Percentiles rank a stretch among this genome's conserved stretches.
Conservation (phyloP, 345 rosid genomes). For the Arabidopsis suecica region DNA sequence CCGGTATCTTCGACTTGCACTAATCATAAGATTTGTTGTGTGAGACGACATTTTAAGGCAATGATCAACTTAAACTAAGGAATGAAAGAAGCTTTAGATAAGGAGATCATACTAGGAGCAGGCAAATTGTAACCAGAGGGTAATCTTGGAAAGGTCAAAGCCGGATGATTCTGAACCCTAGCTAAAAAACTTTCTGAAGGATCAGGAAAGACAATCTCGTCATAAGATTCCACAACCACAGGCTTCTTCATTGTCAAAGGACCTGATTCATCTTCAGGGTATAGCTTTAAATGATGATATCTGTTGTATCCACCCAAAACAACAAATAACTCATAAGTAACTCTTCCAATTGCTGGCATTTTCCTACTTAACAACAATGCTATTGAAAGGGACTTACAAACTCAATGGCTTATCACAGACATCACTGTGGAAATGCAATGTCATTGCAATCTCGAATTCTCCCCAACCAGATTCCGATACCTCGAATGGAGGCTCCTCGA, state of each 20-base stretch:
- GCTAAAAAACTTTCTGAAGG: conserved; percentile 67
- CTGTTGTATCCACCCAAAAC: conserved; percentile 40
- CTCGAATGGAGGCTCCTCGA: conserved; percentile 75
- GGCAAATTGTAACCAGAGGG: conserved; percentile 65
- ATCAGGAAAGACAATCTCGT: conserved; percentile 74
- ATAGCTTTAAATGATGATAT: conserved; percentile 66
- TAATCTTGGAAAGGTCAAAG: conserved; percentile 61
- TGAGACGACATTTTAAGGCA: conserved; percentile 17
- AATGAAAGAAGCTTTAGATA: background rate
- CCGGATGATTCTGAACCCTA: conserved; percentile 73
- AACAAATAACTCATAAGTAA: conserved; percentile 7
- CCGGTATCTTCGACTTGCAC: conserved; percentile 53
- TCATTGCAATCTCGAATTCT: conserved; percentile 76
- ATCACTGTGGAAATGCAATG: conserved; percentile 64
- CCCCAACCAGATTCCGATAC: conserved; percentile 80
- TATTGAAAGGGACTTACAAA: conserved; percentile 52
- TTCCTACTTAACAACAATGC: background rate
- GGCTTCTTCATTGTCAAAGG: conserved; percentile 72
- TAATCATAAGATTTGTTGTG: background rate
- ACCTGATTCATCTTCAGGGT: conserved; percentile 69
- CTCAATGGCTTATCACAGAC: conserved; percentile 75
- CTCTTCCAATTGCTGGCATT: background rate
- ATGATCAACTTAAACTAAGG: background rate
- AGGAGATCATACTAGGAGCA: conserved; percentile 54
- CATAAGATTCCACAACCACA: conserved; percentile 67